Evolutionary conservation across 768 basidiomycete species (phyloP).

Genomic region (Cystofilobasidium bisporidii): DNA sequence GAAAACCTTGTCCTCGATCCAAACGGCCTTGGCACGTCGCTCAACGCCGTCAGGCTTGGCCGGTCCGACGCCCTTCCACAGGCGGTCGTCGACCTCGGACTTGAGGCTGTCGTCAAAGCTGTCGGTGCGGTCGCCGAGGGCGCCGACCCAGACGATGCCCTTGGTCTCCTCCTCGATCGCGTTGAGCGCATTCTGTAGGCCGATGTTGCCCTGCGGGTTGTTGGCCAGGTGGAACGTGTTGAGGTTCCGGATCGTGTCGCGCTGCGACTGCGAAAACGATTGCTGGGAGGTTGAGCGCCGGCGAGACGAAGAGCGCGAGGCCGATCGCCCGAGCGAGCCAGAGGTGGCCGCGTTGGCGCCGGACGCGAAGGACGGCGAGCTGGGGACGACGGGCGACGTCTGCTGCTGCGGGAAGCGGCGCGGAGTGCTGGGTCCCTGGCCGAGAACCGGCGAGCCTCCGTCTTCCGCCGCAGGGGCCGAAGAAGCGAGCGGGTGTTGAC

Average conservation of each 20-base stretch:
- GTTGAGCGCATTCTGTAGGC: constrained; percentile 66
- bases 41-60: constrained; percentile 37
- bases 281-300: constrained; percentile 11
- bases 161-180: constrained; percentile 53
- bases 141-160: constrained; percentile 57
- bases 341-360: neutral
- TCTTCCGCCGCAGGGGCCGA: neutral
- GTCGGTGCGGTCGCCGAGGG: constrained; percentile 64
- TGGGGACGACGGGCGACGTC: neutral
- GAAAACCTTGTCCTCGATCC: constrained; percentile 62
- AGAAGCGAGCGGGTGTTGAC: neutral
- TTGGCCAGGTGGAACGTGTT: constrained; percentile 25
- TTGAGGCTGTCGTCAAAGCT: constrained; percentile 49
- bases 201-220: constrained; percentile 71
- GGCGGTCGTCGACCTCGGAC: constrained; percentile 35
- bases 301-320: constrained; percentile 24
- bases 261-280: neutral
- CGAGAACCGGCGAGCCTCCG: neutral
- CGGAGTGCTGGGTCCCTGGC: no score
- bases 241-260: neutral
- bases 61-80: constrained; percentile 28
- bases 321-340: constrained; percentile 1
- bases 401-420: neutral
- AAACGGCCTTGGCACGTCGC: constrained; percentile 47
- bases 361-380: constrained; percentile 8